phyloP scores from a whole-genome alignment of 805 yeast genomes.

The Metschnikowia similis region DNA sequence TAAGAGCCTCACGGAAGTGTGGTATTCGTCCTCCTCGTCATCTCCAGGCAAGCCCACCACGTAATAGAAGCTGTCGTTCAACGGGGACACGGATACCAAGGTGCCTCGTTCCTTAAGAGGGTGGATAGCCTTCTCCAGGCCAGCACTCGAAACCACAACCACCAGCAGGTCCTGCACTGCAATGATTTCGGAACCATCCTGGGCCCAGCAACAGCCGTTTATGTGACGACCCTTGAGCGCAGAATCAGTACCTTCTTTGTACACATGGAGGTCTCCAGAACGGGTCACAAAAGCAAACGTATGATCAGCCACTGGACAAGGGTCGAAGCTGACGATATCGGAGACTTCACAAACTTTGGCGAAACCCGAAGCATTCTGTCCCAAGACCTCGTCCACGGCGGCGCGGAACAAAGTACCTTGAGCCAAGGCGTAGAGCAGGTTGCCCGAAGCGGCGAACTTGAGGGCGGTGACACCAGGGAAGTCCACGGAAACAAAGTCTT shows the following conservation, averaged over 20 bases:
- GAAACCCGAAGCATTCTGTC: neutral
- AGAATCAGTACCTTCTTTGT: constrained; percentile 4
- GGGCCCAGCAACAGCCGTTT: constrained; percentile 9
- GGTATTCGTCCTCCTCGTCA: constrained; percentile 12
- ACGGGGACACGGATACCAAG: constrained; percentile 14
- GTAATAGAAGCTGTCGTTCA: constrained; percentile 19
- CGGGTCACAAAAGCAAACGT: constrained; percentile 15
- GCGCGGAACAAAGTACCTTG: constrained; percentile 19
- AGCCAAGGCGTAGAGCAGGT: constrained; percentile 23
- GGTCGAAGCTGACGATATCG: constrained; percentile 15
- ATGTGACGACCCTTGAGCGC: neutral
- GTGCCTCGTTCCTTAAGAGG: constrained; percentile 17
- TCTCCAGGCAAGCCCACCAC: constrained; percentile 10
- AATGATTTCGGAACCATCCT: constrained; percentile 5
- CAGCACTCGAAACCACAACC: neutral
- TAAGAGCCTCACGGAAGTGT: constrained; percentile 6
- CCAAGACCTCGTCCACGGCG: constrained; percentile 8
- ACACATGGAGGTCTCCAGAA: constrained; percentile 11
- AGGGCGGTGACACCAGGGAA: constrained; percentile 17
- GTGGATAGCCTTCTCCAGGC: neutral
- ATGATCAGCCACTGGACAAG: constrained; percentile 18
- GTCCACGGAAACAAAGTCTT: constrained; percentile 2
- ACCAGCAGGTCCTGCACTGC: constrained; percentile 2
- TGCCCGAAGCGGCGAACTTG: constrained; percentile 16
- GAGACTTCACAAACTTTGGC: neutral